Base-by-base conservation (phyloP, 176 grass and related monocot species). In the Oryza nivara region DNA sequence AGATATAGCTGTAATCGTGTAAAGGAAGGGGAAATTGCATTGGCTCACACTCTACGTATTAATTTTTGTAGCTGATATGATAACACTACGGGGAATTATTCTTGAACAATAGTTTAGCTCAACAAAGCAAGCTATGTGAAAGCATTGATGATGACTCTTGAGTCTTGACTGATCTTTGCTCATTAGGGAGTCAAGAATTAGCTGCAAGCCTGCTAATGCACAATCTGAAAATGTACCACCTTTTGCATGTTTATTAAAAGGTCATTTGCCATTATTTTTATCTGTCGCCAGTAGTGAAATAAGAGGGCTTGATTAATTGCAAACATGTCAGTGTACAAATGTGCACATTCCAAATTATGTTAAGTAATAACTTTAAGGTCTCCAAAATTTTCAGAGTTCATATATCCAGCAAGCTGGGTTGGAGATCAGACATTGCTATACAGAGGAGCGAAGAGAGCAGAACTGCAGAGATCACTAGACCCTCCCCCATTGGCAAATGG, bases 361-460 rank as follows among this genome's bases (percentile, higher is more conserved):
- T 7, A 0, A 76, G 6, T 78, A 58, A 47, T 86, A 82, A 86
- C 23, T 45, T 3, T 30, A 25, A 73, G 0, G 0, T 72, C 5
- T 68, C 6, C 3, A 7, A 47, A 74, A 4, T 78, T 7, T 82
- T 63, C 84, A 95, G 92, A 98, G 26, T 98, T 98, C 36, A 95
- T 98, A 67, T 98, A 98, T 77, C 96, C 96, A 44, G 91, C 93
- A 84, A 90, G 51, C 41, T 98, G 96, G 96, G 96, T 96, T 48
- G 96, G 96, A 75, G 93, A 98, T 34, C 96, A 96, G 77, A 94
- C 91, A 44, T 73, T 98, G 67, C 73, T 98, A 65, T 89, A 91
- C 78, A 94, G 90, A 58, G 86, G 89, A 80, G 83, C 23, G 13
- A 84, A 46, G 80, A 98, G 77, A 51, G 89, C 96, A 75, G 96